Percentiles rank a stretch among this genome's conserved stretches.
phyloP scores from a whole-genome alignment of 2,329 filamentous ascomycete species.

The Taxawa tesnikishii region DNA sequence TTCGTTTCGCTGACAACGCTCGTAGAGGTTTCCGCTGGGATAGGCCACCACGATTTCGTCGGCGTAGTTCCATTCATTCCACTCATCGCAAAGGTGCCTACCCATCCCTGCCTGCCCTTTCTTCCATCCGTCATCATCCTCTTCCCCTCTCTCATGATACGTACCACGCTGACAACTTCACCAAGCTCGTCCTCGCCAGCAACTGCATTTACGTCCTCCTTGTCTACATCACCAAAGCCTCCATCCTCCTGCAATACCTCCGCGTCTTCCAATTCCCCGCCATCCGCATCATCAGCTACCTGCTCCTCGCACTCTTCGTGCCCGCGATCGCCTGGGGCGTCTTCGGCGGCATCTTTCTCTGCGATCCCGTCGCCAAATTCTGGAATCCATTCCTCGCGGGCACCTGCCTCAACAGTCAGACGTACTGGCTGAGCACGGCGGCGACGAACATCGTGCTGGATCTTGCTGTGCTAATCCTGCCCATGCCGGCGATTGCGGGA shows the following conservation, averaged over 20 bases:
- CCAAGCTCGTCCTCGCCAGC: constrained; percentile 18
- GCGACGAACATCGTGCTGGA: constrained; percentile 24
- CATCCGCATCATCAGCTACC: constrained; percentile 30
- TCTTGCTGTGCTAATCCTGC: constrained; percentile 19
- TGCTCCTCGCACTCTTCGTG: constrained; percentile 19
- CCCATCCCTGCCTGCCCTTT: background rate
- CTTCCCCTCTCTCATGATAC: constrained; percentile 1
- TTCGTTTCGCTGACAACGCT: too few species aligned
- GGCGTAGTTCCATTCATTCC: constrained; percentile 6
- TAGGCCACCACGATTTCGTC: constrained; percentile 11
- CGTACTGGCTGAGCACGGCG: constrained; percentile 29
- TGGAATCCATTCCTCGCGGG: constrained; percentile 21
- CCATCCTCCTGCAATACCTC: constrained; percentile 35
- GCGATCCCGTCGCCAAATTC: constrained; percentile 27
- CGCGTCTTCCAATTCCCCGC: constrained; percentile 30
- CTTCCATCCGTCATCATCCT: background rate
- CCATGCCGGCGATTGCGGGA: constrained; percentile 19
- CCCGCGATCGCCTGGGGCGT: constrained; percentile 18
- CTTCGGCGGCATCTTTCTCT: constrained; percentile 28
- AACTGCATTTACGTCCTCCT: constrained; percentile 21
- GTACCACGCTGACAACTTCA: constrained; percentile 10
- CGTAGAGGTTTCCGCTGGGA: constrained; percentile 3
- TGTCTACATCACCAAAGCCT: constrained; percentile 28
- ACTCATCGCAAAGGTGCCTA: background rate
- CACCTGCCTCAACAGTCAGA: constrained; percentile 26